Evolutionary conservation across 1,284 basidiomycete genomes (phyloP), one percentile per base, ranked within the genome.

Genomic region (Blastosporella zonata): DNA sequence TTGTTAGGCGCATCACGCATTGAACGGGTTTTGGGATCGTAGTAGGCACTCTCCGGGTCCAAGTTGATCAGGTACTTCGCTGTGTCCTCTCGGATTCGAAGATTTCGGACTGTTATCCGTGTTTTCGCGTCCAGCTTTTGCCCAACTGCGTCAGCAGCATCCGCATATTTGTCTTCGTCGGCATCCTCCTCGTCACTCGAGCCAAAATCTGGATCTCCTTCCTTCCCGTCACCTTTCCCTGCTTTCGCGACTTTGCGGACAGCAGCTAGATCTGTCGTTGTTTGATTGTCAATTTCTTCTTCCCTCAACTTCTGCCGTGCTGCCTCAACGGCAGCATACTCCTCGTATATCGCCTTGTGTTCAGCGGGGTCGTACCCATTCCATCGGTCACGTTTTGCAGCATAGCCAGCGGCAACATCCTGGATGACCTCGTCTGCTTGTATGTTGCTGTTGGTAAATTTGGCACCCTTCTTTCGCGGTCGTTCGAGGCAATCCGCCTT

Each of bases 1-100:
- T 82, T 82, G 12, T 86, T 60, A 0, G 97, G 96, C 31, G 96
- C 95, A 63, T 99, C 96, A 67, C 97, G 90, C 97, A 99, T 99
- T 2, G 96, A 97, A 57, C 97, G 87, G 21, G 97, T 99, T 75
- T 99, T 99, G 42, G 97, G 97, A 64, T 99, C 97, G 65, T 99
- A 99, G 74, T 99, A 97, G 9, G 97, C 96, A 60, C 91, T 95
- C 1, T 93, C 86, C 3, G 90, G 88, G 67, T 98, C 93, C 66
- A 99, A 71, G 68, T 99, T 99, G 71, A 97, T 90, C 59, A 99
- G 82, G 61, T 99, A 99, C 69, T 99, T 99, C 13, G 97, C 97
- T 1, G 96, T 97, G 67, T 99, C 97, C 71, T 99, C 97, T 64
- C 97, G 87, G 60, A 99, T 99, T 72, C 97, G 91, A 62, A 99